phyloP scores from a whole-genome alignment of 1,284 basidiomycete species.

The Wolfiporia cocos region DNA sequence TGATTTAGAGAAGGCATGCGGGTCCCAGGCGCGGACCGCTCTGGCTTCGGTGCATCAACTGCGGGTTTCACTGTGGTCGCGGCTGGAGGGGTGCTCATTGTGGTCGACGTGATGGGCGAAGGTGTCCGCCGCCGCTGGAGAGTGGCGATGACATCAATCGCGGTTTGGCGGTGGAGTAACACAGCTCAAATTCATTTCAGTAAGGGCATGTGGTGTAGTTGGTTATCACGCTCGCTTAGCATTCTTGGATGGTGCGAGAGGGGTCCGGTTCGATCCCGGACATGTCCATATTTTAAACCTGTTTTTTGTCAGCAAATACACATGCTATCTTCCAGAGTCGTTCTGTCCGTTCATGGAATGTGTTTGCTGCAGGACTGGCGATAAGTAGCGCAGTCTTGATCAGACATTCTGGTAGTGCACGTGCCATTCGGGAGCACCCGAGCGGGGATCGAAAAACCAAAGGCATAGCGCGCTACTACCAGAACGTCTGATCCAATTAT shows the following conservation, averaged over 20 bases:
- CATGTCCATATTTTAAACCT: constrained; percentile 17
- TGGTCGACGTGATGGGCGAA: constrained; percentile 16
- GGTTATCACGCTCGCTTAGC: constrained; percentile 46
- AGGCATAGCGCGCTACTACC: too few species aligned
- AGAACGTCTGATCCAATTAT: too few species aligned
- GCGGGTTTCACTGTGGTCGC: constrained; percentile 4
- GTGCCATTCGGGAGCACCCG: too few species aligned
- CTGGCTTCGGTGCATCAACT: constrained; percentile 34
- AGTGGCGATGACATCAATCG: too few species aligned
- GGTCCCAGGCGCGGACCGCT: constrained; percentile 25
- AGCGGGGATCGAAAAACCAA: too few species aligned
- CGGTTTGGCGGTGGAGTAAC: neutral
- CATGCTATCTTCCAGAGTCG: too few species aligned
- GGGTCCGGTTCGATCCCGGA: constrained; percentile 29
- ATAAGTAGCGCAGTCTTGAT: too few species aligned
- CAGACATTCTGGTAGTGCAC: too few species aligned
- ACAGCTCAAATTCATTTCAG: neutral
- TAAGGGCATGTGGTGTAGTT: constrained; percentile 41
- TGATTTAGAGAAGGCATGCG: constrained; percentile 74
- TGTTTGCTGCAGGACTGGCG: too few species aligned
- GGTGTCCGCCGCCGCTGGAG: too few species aligned
- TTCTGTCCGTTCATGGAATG: too few species aligned
- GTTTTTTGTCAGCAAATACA: neutral
- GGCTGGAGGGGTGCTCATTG: constrained; percentile 24
- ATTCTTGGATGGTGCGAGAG: constrained; percentile 23